A percentile compares a stretch with the other conserved stretches of the same genome.
Evolutionary conservation across 1,284 basidiomycete genomes (phyloP).

Genomic region (Ceratobasidium sp.): DNA sequence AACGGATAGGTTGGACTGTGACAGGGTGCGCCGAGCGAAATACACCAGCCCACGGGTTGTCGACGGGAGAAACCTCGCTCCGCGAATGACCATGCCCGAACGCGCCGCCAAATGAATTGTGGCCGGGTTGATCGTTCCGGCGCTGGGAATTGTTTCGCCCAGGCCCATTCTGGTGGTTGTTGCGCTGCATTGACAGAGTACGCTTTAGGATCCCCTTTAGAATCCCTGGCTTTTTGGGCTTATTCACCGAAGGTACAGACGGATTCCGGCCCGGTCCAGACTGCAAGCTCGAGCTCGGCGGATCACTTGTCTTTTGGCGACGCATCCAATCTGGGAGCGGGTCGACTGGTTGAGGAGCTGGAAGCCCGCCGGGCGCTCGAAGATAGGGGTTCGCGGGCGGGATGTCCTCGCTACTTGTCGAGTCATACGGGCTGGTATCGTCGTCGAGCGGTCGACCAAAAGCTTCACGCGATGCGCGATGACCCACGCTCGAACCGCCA

Average conservation of each 20-base stretch:
- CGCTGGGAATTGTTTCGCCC: constrained; percentile 22
- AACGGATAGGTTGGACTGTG: constrained; percentile 32
- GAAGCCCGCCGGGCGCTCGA: constrained; percentile 9
- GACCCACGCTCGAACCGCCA: constrained; percentile 31
- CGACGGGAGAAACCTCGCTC: constrained; percentile 40
- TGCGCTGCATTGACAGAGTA: constrained; percentile 41
- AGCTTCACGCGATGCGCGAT: background rate
- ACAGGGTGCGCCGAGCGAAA: constrained; percentile 23
- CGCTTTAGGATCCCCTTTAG: constrained; percentile 39
- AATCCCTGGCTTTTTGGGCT: constrained; percentile 34
- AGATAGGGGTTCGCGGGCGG: constrained; percentile 6
- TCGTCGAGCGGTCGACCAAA: background rate
- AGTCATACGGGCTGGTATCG: constrained; percentile 30
- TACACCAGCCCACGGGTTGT: constrained; percentile 41
- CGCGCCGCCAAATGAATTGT: constrained; percentile 16
- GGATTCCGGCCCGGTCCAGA: constrained; percentile 20
- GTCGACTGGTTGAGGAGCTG: background rate
- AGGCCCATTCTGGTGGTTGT: background rate
- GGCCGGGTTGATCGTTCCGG: constrained; percentile 6
- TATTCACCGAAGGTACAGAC: constrained; percentile 25
- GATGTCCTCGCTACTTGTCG: constrained; percentile 30
- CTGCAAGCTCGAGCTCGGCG: background rate
- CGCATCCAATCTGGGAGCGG: constrained; percentile 31
- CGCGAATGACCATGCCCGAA: constrained; percentile 27
- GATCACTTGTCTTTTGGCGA: background rate